Evolutionary conservation across 2,329 filamentous ascomycete genomes (phyloP).

Genomic region (Fusarium nematophilum): DNA sequence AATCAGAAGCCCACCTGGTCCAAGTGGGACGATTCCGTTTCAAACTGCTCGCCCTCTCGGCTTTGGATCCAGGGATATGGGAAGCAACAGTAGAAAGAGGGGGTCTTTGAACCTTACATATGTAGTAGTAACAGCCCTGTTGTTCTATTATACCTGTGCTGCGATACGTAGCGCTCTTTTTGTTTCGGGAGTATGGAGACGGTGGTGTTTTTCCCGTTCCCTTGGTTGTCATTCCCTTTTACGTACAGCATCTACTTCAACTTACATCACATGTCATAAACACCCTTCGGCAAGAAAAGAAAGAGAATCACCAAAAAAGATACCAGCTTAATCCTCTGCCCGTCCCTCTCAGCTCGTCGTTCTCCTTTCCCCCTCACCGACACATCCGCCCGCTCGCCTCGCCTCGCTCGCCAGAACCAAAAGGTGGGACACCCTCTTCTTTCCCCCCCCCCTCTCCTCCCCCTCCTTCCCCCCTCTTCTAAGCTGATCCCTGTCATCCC

Average conservation of each 20-base stretch:
- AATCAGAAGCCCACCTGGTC: constrained; percentile 4
- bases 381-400: constrained; percentile 14
- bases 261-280: too few relatives aligned
- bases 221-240: too few relatives aligned
- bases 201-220: too few relatives aligned
- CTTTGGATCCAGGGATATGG: not conserved
- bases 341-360: constrained; percentile 8
- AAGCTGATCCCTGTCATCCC: constrained; percentile 24
- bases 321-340: not conserved
- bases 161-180: too few relatives aligned
- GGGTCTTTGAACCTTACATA: constrained; percentile 6
- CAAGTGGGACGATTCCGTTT: constrained; percentile 32
- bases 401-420: too few relatives aligned
- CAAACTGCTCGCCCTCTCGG: constrained; percentile 5
- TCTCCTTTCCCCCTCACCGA: constrained; percentile 26
- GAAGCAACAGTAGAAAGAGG: constrained; percentile 2
- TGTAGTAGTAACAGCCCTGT: too few relatives aligned
- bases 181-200: too few relatives aligned
- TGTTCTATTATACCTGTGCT: constrained; percentile 1
- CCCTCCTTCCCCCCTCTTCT: not conserved
- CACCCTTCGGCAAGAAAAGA: too few relatives aligned
- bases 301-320: too few relatives aligned
- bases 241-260: too few relatives aligned
- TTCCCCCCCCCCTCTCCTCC: too few relatives aligned
- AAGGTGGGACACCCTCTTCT: too few relatives aligned